Base-by-base conservation (phyloP, 1,139 yeast species). In the Pneumocystis oryctolagi region DNA sequence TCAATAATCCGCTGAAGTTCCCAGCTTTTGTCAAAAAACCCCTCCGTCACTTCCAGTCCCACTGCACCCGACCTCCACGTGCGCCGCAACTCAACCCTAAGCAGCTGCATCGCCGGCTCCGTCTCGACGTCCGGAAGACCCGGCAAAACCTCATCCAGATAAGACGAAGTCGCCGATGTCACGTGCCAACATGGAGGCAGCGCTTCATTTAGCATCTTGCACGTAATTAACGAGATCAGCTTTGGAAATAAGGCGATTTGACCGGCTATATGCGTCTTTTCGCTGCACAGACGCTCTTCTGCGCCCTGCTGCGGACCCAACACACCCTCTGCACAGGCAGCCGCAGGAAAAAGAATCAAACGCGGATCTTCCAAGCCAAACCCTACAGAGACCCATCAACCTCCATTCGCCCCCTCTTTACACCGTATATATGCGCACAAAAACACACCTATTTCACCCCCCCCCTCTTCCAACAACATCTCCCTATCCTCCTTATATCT, bases 21-120 rank as follows among this genome's bases (percentile, higher is more conserved):
- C 77, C 79, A 75, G 5, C 79, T 73, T 65, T 78, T 79, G 69
- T 80, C 82, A 28, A 75, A 63, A 35, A 74, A 75, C 63, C 78
- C 78, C 28, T 70, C 68, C 59, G 80, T 78, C 60, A 71, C 69
- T 62, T 74, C 73, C 1, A 70, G 69, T 0, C 73, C 69, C 3
- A 71, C 64, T 3, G 74, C 75, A 62, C 71, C 75, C 31, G 69
- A 78, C 68, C 69, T 70, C 65, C 75, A 73, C 0, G 73, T 70
- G 6, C 74, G 72, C 60, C 74, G 74, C 65, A 77, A 69, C 39
- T 76, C 74, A 8, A 79, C 72, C 0, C 67, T 62, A 0, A 77
- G 73, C 65, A 77, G 79, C 9, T 70, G 66, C 39, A 73, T 65
- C 61, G 72, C 73, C 28, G 72, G 73, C 2, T 70, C 69, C 5